phyloP scores from a whole-genome alignment of 2,329 filamentous ascomycete species.

The Aspergillus sp. region DNA sequence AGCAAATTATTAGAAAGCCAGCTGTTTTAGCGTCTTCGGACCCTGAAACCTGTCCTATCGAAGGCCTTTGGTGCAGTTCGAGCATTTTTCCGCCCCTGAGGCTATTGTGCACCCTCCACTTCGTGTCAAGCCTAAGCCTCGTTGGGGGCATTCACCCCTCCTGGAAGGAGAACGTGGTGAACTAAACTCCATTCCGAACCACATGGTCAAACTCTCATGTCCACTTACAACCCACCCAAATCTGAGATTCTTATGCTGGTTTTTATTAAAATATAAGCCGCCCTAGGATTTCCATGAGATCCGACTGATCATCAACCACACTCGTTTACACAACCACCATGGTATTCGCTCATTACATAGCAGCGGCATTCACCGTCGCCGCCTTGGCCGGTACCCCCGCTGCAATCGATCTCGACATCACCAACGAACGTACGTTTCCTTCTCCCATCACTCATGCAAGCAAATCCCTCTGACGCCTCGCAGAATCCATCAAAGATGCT shows the following conservation, averaged over 20 bases:
- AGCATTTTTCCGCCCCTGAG: neutral
- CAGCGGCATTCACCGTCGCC: neutral
- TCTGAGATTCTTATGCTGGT: neutral
- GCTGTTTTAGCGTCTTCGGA: no score
- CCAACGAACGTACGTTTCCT: neutral
- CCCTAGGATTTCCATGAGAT: neutral
- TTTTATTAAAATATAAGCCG: neutral
- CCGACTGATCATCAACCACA: neutral
- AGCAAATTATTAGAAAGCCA: no score
- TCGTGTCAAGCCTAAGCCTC: neutral
- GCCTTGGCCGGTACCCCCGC: neutral
- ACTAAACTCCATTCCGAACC: neutral
- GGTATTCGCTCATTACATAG: no score
- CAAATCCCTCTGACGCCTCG: no score
- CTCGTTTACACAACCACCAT: neutral
- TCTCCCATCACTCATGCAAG: neutral
- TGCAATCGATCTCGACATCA: slow-evolving; percentile 6
- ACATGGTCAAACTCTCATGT: neutral
- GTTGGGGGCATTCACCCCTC: neutral
- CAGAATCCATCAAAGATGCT: slow-evolving; percentile 45
- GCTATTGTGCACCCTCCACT: neutral
- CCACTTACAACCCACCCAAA: neutral
- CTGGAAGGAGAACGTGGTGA: neutral
- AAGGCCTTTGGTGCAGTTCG: neutral
- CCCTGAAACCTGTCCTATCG: neutral